Percentiles rank a stretch among this genome's conserved stretches.
These are phyloP conservation scores for Heliocybe sulcata DNA, from an alignment of 1,284 basidiomycete species.

Conservation along the genomic window DNA sequence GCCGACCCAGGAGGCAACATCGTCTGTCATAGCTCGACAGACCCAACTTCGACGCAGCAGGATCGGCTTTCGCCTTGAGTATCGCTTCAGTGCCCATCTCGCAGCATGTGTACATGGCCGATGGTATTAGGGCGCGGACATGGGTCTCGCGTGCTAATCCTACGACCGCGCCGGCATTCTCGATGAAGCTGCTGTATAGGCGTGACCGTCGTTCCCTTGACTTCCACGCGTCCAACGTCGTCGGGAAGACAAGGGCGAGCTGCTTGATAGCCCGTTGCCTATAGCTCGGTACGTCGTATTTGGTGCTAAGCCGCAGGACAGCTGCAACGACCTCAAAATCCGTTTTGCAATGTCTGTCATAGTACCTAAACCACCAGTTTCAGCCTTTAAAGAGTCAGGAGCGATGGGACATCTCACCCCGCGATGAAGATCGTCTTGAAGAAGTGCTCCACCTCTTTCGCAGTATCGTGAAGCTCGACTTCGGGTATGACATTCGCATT, in stretches of 20 bases:
- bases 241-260: neutral
- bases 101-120: neutral
- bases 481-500: neutral
- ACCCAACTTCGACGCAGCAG: neutral
- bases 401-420: neutral
- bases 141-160: neutral
- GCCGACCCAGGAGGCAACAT: neutral
- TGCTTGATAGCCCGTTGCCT: neutral
- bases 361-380: neutral
- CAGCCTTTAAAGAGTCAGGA: neutral
- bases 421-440: neutral
- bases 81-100: neutral
- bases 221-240: neutral
- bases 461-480: neutral
- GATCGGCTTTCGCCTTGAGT: neutral
- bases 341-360: neutral
- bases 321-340: neutral
- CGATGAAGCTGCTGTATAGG: neutral
- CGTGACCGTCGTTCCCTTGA: neutral
- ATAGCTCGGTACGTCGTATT: neutral
- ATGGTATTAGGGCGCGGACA: neutral
- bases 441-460: neutral
- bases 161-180: neutral
- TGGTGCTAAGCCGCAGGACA: neutral
- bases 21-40: neutral